Base-by-base conservation (phyloP, 805 yeast species). In the Lipomyces lipofer region DNA sequence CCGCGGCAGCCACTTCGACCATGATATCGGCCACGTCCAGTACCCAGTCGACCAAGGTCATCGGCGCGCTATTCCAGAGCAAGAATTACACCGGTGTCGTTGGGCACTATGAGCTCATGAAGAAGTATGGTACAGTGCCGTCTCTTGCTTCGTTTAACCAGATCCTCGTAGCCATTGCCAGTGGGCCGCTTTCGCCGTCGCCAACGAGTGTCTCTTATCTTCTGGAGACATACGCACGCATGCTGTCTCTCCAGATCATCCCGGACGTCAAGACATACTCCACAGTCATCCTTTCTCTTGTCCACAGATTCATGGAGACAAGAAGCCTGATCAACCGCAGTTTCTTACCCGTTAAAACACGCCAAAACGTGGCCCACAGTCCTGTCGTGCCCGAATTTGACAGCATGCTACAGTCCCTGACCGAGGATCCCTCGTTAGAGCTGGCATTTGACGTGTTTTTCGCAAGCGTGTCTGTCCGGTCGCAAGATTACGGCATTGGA, bases 401-500 rank as follows among this genome's bases (percentile, higher is more conserved):
- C 43, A 17, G 5, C n/a, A n/a, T 28, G 25, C 12, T 38, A 24
- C 35, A 21, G 29, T 38, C 54, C 15, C 44, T 54, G 8, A 52
- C 54, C 8, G n/a, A 42, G 8, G 53, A 47, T 21, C 52, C 56
- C 9, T 65, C 64, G 39, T 51, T 63, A 15, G 49, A 51, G 12
- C 53, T 67, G 27, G 72, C 72, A 1, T 45, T 69, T 17, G 69
- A 70, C 17, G 36, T 69, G 17, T 67, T 66, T 48, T 63, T 57
- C 38, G 71, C 70, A 6, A 58, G 67, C 33, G 64, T 58, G 33
- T 46, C 64, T 7, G 63, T 58, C 15, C 42, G 52, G 42, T 17
- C 42, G 7, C 69, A 57, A 39, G 39, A 47, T 5, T 69, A 64
- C 51, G 27, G 54, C 7, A 33, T 52, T 9, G 55, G 43, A 8